A percentile compares a stretch with the other conserved stretches of the same genome.
Evolutionary conservation across 768 basidiomycete genomes (phyloP).

Genomic region (Pisolithus orientalis): DNA sequence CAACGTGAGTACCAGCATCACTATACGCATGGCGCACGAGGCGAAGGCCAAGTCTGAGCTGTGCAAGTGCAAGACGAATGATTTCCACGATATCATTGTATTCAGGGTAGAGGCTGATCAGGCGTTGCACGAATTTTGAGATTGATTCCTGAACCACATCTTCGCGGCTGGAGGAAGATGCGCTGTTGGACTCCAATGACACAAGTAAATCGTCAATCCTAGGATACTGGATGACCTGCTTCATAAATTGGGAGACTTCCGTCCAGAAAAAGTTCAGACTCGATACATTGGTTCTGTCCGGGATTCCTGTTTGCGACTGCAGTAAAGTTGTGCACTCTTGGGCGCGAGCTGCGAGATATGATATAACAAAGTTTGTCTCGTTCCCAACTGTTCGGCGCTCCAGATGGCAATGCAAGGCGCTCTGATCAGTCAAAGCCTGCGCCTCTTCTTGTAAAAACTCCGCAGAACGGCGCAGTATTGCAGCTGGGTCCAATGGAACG

Average conservation of each 20-base stretch:
- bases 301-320: constrained; percentile 20
- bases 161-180: constrained; percentile 47
- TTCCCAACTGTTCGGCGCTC: constrained; percentile 58
- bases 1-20: constrained; percentile 13
- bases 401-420: constrained; percentile 46
- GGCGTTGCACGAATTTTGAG: constrained; percentile 66
- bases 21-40: constrained; percentile 32
- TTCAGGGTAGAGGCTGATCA: constrained; percentile 61
- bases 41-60: constrained; percentile 69
- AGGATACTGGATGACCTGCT: constrained; percentile 42
- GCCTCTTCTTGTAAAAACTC: constrained; percentile 40
- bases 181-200: constrained; percentile 31
- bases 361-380: constrained; percentile 39
- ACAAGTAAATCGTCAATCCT: constrained; percentile 46
- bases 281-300: constrained; percentile 36
- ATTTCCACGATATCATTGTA: constrained; percentile 66
- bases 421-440: constrained; percentile 38
- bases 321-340: constrained; percentile 24
- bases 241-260: constrained; percentile 71
- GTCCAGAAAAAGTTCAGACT: constrained; percentile 63
- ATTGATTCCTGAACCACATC: constrained; percentile 74
- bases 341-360: constrained; percentile 36
- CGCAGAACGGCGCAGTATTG: constrained; percentile 43
- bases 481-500: constrained; percentile 81
- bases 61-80: constrained; percentile 57